These are phyloP conservation scores for Circinella umbellata DNA, from an alignment of 371 early-diverging fungal species.

Conservation along the genomic window DNA sequence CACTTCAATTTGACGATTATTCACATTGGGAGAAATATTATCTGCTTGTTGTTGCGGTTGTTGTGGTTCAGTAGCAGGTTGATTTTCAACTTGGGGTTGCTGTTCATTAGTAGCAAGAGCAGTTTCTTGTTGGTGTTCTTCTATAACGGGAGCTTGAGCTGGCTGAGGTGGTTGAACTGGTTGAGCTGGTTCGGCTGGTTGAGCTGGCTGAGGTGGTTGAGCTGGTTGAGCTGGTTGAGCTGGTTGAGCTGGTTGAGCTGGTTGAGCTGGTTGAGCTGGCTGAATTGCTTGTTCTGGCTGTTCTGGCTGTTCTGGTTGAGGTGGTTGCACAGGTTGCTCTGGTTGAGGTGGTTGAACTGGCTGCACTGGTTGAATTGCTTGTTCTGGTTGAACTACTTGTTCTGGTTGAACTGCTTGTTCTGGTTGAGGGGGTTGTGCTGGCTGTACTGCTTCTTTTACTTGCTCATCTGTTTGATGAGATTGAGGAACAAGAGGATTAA, in stretches of 20 bases:
- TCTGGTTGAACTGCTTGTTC: neutral
- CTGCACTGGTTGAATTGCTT: neutral
- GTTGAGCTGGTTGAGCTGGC: neutral
- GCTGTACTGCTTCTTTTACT: neutral
- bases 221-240: too few species aligned
- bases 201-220: too few species aligned
- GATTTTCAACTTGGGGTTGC: neutral
- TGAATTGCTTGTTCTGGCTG: neutral
- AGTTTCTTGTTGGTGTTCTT: too few species aligned
- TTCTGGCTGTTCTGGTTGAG: neutral
- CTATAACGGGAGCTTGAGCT: too few species aligned
- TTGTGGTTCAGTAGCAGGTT: neutral
- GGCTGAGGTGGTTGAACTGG: too few species aligned
- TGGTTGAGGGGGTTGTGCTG: neutral
- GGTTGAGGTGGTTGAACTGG: neutral
- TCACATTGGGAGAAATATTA: neutral
- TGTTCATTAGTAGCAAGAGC: neutral
- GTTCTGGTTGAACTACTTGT: neutral
- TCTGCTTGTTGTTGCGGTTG: neutral
- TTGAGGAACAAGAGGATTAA: neutral
- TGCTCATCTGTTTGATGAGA: too few species aligned
- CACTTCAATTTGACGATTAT: neutral
- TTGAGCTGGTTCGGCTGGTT: too few species aligned
- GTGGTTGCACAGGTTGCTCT: neutral
- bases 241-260: neutral